Base-by-base conservation (phyloP, 2,329 filamentous ascomycete species). In the Cytospora paraplurivora region DNA sequence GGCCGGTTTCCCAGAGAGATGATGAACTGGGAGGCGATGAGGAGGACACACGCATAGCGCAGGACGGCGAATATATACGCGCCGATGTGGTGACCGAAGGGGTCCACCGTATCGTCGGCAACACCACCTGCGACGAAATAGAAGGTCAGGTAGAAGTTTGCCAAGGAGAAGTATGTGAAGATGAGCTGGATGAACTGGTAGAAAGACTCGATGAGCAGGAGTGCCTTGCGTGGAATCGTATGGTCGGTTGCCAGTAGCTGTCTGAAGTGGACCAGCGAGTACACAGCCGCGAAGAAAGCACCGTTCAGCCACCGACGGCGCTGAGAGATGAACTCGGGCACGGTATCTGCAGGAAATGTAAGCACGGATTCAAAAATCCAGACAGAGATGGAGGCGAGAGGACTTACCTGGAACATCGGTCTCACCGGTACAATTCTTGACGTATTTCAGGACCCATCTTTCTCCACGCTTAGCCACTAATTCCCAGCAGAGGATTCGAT, bases 101-200 rank as follows among this genome's bases (percentile, higher is more conserved):
- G 96, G 75, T 99, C 95, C 68, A 96, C 81, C 33, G 81, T 80
- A 0, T 85, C 79, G 71, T 98, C 92, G 0, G 90, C 85, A 17
- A 99, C 83, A 49, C 93, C 96, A 51, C 95, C 95, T 27, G 93
- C 93, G 69, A 99, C 89, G 80, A 99, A 99, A 84, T 93, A 99
- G 79, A 99, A 99, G 63, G 93, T 96, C 59, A 99, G 88, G 76
- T 98, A 99, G 82, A 98, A 99, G 81, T 99, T 99, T 76, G 94
- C 93, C 49, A 99, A 87, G 12, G 94, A 97, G 81, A 99, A 98
- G 81, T 92, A 99, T 53, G 95, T 99, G 80, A 99, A 99, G 66
- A 96, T 76, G 15, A 99, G 86, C 72, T 93, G 91, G 69, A 98
- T 84, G 74, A 96, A 89, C 75, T 99, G 95, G 76, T 99, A 99